Percentiles rank a stretch among this genome's conserved stretches.
Conservation (phyloP, 208 protist species). For the Crithidia mellificae region DNA sequence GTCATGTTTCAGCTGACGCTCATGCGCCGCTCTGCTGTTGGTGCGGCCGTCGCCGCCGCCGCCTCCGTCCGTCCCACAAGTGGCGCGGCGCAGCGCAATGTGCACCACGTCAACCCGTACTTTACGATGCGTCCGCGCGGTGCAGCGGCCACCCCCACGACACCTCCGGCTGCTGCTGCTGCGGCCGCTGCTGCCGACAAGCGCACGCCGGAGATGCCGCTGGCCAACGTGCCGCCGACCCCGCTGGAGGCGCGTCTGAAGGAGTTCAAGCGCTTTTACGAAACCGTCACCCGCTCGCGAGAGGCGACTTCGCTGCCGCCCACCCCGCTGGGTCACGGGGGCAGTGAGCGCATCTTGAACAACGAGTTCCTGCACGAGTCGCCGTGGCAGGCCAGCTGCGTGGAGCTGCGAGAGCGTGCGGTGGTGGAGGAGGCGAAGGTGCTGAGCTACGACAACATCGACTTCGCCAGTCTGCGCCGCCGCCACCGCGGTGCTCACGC, state of each 20-base stretch:
- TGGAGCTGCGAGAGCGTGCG: conserved; percentile 36
- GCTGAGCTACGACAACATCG: conserved; percentile 32
- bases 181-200: too few species aligned
- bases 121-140: conserved; percentile 19
- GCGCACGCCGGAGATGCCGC: too few species aligned
- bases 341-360: conserved; percentile 40
- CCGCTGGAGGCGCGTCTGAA: conserved; percentile 14
- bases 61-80: conserved; percentile 3
- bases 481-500: neutral
- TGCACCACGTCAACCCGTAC: conserved; percentile 11
- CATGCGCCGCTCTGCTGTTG: conserved; percentile 6
- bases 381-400: conserved; percentile 40
- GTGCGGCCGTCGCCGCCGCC: conserved; percentile 10
- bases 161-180: too few species aligned
- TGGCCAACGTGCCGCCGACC: conserved; percentile 1
- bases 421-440: conserved; percentile 21
- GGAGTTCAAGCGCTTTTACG: conserved; percentile 39
- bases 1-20: conserved; percentile 24
- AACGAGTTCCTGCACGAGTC: conserved; percentile 34
- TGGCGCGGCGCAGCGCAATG: neutral
- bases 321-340: conserved; percentile 31
- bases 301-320: conserved; percentile 22
- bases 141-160: too few species aligned
- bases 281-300: conserved; percentile 18
- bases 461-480: conserved; percentile 28